These are phyloP conservation scores for Santalum album DNA, from an alignment of 164 flowering plant species.

Conservation along the genomic window DNA sequence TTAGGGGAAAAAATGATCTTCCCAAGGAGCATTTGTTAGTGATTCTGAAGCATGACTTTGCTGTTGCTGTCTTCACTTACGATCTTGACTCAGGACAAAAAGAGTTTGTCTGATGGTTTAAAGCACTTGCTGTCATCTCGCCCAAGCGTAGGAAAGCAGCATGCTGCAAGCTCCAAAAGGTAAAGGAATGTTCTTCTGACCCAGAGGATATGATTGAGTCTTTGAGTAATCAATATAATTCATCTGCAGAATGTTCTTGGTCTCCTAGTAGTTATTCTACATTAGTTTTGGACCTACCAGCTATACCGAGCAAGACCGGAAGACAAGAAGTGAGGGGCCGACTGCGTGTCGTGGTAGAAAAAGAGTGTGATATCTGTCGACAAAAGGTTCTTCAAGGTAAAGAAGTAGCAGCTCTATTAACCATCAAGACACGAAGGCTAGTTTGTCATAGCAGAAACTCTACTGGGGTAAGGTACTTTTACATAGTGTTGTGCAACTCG, in stretches of 20 bases:
- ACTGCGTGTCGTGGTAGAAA: conserved; percentile 58
- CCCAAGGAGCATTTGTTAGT: conserved; percentile 12
- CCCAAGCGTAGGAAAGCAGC: conserved; percentile 19
- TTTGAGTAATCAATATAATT: conserved; percentile 31
- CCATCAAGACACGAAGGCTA: conserved; percentile 63
- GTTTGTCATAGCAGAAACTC: conserved; percentile 87
- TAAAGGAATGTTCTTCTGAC: conserved; percentile 56
- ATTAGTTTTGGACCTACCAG: conserved; percentile 17
- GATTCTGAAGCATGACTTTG: conserved; percentile 56
- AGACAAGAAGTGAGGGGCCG: conserved; percentile 62
- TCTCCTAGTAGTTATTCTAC: conserved; percentile 21
- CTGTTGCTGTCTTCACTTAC: conserved; percentile 57
- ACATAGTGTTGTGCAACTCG: no score
- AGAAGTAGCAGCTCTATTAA: conserved; percentile 81
- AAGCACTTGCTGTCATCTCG: conserved; percentile 25
- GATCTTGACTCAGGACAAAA: conserved; percentile 47
- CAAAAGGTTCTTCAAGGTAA: conserved; percentile 83
- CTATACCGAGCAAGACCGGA: conserved; percentile 35
- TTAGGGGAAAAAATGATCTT: conserved; percentile 36
- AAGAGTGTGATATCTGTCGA: conserved; percentile 75
- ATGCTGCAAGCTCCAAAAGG: conserved; percentile 15
- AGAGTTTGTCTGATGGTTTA: conserved; percentile 36
- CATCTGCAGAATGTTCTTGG: conserved; percentile 42
- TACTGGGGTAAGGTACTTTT: conserved; percentile 69
- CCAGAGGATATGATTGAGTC: conserved; percentile 51